Conservation (phyloP, 2,329 filamentous ascomycete species). For the Sphaerulina musiva region DNA sequence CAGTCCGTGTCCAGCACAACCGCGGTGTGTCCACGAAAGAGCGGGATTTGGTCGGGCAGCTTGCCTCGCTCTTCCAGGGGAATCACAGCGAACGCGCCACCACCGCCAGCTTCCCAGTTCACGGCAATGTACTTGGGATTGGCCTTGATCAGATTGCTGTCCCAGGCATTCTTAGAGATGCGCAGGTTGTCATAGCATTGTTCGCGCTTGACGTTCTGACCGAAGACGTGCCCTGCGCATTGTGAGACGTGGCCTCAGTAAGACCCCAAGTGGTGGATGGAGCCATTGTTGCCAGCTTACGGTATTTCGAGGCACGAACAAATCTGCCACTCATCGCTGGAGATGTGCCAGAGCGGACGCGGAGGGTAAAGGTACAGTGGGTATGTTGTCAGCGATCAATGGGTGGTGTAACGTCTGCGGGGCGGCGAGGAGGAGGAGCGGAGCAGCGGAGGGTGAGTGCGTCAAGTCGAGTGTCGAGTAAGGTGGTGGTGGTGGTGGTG, state of each 20-base stretch:
- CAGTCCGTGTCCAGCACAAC: slow-evolving; percentile 96
- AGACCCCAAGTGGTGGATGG: neutral
- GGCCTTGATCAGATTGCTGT: slow-evolving; percentile 96
- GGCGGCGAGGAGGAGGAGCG: neutral
- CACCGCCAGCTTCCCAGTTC: slow-evolving; percentile 96
- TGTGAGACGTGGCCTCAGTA: slow-evolving; percentile 11
- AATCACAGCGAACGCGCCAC: slow-evolving; percentile 94
- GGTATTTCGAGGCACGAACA: slow-evolving; percentile 67
- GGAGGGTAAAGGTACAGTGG: neutral
- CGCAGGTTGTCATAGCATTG: slow-evolving; percentile 97
- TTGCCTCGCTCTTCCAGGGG: slow-evolving; percentile 84
- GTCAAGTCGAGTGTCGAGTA: too few species aligned
- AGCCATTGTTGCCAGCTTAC: slow-evolving; percentile 41
- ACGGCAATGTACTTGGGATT: slow-evolving; percentile 94
- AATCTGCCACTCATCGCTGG: slow-evolving; percentile 61
- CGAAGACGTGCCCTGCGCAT: slow-evolving; percentile 85
- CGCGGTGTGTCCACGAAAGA: slow-evolving; percentile 94
- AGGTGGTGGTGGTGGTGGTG: too few species aligned
- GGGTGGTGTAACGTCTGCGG: neutral
- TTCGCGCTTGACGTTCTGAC: slow-evolving; percentile 90
- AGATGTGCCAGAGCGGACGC: neutral
- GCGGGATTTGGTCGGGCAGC: slow-evolving; percentile 82
- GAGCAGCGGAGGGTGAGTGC: too few species aligned
- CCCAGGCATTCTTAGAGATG: slow-evolving; percentile 98
- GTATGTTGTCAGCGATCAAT: neutral